Evolutionary conservation across 108 stramenopile species (phyloP).

Genomic region (Chaetoceros muelleri): DNA sequence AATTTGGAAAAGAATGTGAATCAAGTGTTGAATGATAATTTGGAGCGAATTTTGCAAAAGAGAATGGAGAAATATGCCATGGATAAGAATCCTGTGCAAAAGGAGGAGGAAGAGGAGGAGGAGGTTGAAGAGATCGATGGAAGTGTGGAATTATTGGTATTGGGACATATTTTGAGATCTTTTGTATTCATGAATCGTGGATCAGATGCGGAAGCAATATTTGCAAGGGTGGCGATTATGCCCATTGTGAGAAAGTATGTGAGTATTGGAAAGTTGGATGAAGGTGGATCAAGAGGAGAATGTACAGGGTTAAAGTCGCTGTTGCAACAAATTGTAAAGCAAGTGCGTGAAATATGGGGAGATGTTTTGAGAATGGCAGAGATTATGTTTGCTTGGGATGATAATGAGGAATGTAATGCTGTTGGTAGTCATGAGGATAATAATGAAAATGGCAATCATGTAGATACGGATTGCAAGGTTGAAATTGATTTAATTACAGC

Average conservation of each 20-base stretch:
- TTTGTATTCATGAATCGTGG: constrained; percentile 62
- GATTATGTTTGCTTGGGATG: constrained; percentile 40
- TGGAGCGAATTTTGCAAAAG: constrained; percentile 45
- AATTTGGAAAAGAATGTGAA: constrained; percentile 59
- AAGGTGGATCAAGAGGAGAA: constrained; percentile 82
- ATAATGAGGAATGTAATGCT: background rate
- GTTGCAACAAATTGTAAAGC: constrained; percentile 54
- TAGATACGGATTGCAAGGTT: constrained; percentile 5
- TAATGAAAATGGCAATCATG: constrained; percentile 2
- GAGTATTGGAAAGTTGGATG: constrained; percentile 78
- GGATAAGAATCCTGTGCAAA: constrained; percentile 8
- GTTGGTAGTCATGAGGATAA: too few species aligned
- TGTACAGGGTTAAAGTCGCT: constrained; percentile 69
- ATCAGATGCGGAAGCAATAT: constrained; percentile 66
- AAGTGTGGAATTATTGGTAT: constrained; percentile 33
- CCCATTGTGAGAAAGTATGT: constrained; percentile 74
- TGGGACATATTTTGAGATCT: constrained; percentile 70
- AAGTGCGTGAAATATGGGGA: constrained; percentile 45
- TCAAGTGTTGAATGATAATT: constrained; percentile 25
- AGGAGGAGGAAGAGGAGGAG: constrained; percentile 9
- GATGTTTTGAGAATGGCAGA: constrained; percentile 52
- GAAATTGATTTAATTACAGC: constrained; percentile 75
- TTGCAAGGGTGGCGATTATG: constrained; percentile 83
- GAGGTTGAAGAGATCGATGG: background rate
- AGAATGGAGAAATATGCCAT: constrained; percentile 26